Evolutionary conservation across 108 stramenopile genomes (phyloP).

Genomic region (Skeletonema menzelii): DNA sequence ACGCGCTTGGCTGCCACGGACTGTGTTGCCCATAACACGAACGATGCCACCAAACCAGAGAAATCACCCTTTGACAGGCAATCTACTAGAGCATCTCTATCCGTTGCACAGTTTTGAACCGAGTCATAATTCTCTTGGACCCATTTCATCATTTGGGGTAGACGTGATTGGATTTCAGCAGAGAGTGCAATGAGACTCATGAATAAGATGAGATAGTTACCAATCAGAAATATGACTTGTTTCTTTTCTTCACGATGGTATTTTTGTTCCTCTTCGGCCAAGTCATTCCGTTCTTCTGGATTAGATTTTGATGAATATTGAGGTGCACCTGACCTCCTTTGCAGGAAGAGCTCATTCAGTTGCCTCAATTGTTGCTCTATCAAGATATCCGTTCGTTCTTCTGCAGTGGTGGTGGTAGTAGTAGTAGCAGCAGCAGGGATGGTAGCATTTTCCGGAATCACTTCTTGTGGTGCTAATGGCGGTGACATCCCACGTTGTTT

Average conservation of each 20-base stretch:
- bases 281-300: slow-evolving; percentile 6
- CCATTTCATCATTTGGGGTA: slow-evolving; percentile 70
- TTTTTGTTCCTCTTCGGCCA: neutral
- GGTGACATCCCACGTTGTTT: neutral
- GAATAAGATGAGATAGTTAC: slow-evolving; percentile 83
- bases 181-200: slow-evolving; percentile 79
- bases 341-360: slow-evolving; percentile 33
- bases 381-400: slow-evolving; percentile 20
- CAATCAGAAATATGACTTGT: slow-evolving; percentile 77
- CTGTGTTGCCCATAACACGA: slow-evolving; percentile 72
- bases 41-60: slow-evolving; percentile 77
- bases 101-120: slow-evolving; percentile 80
- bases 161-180: slow-evolving; percentile 80
- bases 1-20: slow-evolving; percentile 74
- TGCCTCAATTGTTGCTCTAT: slow-evolving; percentile 40
- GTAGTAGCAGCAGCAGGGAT: neutral
- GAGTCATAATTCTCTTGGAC: slow-evolving; percentile 72
- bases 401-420: neutral
- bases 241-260: slow-evolving; percentile 61
- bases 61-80: slow-evolving; percentile 82
- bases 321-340: neutral
- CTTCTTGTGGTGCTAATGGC: neutral
- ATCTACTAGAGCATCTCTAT: slow-evolving; percentile 73
- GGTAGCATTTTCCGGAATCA: neutral
- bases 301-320: neutral